Conservation (phyloP, 306 rosid species). For the Dalbergia oliveri region DNA sequence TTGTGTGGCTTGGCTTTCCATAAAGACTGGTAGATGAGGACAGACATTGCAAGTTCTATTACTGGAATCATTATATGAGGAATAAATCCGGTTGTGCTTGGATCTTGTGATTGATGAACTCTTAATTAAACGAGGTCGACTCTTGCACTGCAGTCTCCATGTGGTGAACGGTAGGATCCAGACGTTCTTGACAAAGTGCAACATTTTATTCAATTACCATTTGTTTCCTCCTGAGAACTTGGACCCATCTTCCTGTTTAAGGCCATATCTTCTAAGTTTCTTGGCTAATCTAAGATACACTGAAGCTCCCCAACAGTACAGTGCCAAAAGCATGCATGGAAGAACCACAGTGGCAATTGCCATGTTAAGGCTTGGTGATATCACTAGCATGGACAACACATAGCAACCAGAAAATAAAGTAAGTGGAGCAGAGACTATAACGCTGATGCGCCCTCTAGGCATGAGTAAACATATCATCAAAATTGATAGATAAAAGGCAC, state of each 20-base stretch:
- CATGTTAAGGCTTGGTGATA: slow-evolving; percentile 6
- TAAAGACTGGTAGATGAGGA: no score
- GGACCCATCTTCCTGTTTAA: neutral
- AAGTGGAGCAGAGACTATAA: slow-evolving; percentile 28
- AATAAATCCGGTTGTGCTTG: no score
- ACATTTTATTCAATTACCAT: slow-evolving; percentile 2
- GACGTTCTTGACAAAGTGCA: no score
- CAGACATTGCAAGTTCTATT: no score
- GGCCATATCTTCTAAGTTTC: slow-evolving; percentile 12
- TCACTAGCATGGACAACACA: slow-evolving; percentile 24
- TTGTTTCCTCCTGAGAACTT: slow-evolving; percentile 35
- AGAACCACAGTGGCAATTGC: neutral
- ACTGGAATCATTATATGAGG: no score
- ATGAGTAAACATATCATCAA: slow-evolving; percentile 41
- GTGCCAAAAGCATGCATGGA: neutral
- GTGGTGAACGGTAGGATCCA: no score
- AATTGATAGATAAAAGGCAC: slow-evolving; percentile 29
- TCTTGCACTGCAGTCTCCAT: no score
- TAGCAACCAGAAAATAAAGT: slow-evolving; percentile 32
- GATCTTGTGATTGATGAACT: no score
- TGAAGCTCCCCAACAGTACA: neutral
- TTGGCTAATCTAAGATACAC: slow-evolving; percentile 21
- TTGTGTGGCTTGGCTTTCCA: no score
- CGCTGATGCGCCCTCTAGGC: slow-evolving; percentile 45
- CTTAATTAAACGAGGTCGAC: no score